A percentile compares a stretch with the other conserved stretches of the same genome.
Evolutionary conservation across 1,284 basidiomycete species (phyloP).

Genomic region (Microbotryum violaceum): DNA sequence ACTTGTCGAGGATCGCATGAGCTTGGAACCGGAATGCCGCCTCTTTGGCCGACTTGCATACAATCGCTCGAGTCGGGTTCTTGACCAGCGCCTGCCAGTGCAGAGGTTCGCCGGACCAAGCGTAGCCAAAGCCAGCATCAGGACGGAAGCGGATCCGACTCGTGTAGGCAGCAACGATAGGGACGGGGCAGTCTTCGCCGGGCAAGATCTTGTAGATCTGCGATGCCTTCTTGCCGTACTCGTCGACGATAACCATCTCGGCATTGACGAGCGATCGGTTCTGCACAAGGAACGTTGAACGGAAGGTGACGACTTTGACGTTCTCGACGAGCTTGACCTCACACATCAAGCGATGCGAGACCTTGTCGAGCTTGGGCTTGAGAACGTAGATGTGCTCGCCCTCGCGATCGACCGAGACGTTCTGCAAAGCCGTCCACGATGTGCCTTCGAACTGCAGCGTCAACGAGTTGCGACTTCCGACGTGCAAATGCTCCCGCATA

Average conservation of each 20-base stretch:
- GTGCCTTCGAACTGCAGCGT: conserved; percentile 77
- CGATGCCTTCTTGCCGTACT: conserved; percentile 66
- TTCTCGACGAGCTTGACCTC: conserved; percentile 88
- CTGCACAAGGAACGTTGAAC: conserved; percentile 87
- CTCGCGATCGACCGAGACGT: conserved; percentile 87
- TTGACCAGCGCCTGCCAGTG: conserved; percentile 83
- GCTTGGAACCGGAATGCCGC: conserved; percentile 94
- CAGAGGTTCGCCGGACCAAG: conserved; percentile 75
- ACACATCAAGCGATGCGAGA: conserved; percentile 75
- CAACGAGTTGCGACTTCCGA: conserved; percentile 68
- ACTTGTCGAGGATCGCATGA: conserved; percentile 72
- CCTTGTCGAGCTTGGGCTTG: conserved; percentile 67
- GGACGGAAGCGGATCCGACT: conserved; percentile 81
- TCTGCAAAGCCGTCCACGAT: conserved; percentile 81
- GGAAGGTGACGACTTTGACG: conserved; percentile 88
- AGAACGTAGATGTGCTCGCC: conserved; percentile 86
- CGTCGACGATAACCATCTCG: conserved; percentile 84
- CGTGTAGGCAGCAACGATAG: conserved; percentile 81
- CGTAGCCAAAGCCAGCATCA: conserved; percentile 91
- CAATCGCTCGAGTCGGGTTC: conserved; percentile 70
- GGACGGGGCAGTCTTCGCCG: conserved; percentile 81
- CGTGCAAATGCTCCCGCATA: conserved; percentile 74
- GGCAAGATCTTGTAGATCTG: conserved; percentile 81
- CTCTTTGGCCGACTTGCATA: conserved; percentile 80
- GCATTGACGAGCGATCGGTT: conserved; percentile 89